Conservation (phyloP, 805 yeast genomes). For the Wickerhamomyces sydowiorum region DNA sequence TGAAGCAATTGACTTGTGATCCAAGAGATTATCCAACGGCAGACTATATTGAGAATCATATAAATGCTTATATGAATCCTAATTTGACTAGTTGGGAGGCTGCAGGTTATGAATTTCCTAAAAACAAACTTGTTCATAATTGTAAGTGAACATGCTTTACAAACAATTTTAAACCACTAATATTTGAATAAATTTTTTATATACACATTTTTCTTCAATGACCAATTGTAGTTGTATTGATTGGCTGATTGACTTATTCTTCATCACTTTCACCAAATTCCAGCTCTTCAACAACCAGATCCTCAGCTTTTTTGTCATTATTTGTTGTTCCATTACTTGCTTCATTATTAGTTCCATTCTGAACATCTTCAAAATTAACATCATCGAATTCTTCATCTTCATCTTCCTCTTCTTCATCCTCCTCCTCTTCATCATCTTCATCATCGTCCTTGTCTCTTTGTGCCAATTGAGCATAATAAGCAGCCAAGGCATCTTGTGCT, state of each 20-base stretch:
- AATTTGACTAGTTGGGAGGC: slow-evolving; percentile 38
- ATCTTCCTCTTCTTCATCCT: slow-evolving; percentile 17
- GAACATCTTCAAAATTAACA: slow-evolving; percentile 55
- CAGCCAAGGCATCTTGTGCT: slow-evolving; percentile 67
- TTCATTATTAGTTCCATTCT: slow-evolving; percentile 35
- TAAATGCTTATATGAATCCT: slow-evolving; percentile 35
- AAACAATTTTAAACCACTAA: background rate
- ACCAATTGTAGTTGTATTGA: background rate
- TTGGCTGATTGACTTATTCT: slow-evolving; percentile 2
- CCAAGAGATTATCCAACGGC: slow-evolving; percentile 41
- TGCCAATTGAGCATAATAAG: slow-evolving; percentile 48
- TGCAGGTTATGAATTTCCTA: slow-evolving; percentile 40
- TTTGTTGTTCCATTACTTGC: background rate
- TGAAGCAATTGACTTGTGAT: slow-evolving; percentile 38
- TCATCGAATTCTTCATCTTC: slow-evolving; percentile 13
- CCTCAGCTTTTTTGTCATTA: background rate
- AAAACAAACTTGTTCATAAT: slow-evolving; percentile 27
- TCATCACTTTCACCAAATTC: slow-evolving; percentile 29
- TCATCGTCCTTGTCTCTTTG: slow-evolving; percentile 22
- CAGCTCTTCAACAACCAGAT: slow-evolving; percentile 17
- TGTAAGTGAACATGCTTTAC: slow-evolving; percentile 5
- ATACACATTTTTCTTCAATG: background rate
- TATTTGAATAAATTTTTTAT: background rate
- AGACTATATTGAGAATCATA: slow-evolving; percentile 37
- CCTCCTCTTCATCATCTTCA: slow-evolving; percentile 20